Evolutionary conservation across 768 basidiomycete genomes (phyloP).

Genomic region (Mrakia blollopis): DNA sequence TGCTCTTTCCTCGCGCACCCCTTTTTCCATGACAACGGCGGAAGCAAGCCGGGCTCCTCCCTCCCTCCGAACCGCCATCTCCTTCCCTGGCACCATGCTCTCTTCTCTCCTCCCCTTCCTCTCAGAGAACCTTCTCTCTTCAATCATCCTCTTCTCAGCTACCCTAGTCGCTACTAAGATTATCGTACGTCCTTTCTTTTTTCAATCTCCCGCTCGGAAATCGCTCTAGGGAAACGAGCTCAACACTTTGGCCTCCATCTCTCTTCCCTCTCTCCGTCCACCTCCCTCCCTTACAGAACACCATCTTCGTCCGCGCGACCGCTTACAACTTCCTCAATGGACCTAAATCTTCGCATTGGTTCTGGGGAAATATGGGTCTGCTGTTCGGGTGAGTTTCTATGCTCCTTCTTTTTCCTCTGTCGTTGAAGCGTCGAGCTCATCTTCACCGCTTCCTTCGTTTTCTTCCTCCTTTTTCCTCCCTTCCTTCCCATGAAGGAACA

Average conservation of each 20-base stretch:
- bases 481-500: too few species aligned
- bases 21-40: too few species aligned
- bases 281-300: neutral
- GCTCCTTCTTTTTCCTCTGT: neutral
- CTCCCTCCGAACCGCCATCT: too few species aligned
- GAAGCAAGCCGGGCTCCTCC: too few species aligned
- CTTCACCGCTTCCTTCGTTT: neutral
- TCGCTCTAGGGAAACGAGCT: neutral
- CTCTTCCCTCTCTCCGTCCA: neutral
- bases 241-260: neutral
- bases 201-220: neutral
- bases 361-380: neutral
- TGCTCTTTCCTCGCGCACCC: too few species aligned
- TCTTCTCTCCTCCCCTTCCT: too few species aligned
- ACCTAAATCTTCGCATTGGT: neutral
- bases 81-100: too few species aligned
- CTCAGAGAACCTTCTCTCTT: too few species aligned
- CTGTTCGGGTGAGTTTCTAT: neutral
- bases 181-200: neutral
- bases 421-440: neutral
- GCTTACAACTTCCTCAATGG: neutral
- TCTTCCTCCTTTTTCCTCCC: neutral
- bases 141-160: too few species aligned
- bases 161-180: neutral
- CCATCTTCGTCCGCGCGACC: neutral